Conservation (phyloP, 2,329 filamentous ascomycete species). For the Cytospora mali region DNA sequence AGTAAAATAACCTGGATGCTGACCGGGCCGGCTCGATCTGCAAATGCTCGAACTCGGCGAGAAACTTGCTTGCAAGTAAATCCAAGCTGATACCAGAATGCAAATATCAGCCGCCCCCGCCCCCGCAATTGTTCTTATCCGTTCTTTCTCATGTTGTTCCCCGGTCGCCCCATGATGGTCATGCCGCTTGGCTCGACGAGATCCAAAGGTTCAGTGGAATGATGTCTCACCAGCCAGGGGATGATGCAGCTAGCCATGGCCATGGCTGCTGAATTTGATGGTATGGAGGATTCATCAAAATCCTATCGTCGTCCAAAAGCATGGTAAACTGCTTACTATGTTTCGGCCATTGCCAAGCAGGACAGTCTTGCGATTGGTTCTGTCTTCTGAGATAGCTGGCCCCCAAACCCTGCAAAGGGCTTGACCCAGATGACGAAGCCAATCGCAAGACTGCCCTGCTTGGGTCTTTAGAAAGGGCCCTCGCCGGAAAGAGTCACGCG, state of each 20-base stretch:
- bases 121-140: background rate
- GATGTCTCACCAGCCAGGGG: too few relatives aligned
- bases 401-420: background rate
- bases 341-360: too few relatives aligned
- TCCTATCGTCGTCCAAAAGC: background rate
- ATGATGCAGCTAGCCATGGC: too few relatives aligned
- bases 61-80: background rate
- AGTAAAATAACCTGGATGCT: background rate
- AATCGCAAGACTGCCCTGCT: background rate
- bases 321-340: background rate
- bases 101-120: background rate
- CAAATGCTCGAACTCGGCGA: background rate
- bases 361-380: too few relatives aligned
- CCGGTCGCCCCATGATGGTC: background rate
- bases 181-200: background rate
- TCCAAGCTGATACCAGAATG: background rate
- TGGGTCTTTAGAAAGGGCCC: background rate
- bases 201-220: background rate
- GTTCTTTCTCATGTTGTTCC: background rate
- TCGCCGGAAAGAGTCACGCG: background rate
- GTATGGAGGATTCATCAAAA: background rate
- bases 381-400: background rate
- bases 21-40: background rate
- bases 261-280: background rate
- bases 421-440: background rate